phyloP scores from a whole-genome alignment of 306 rosid genomes.

The Abrus precatorius region DNA sequence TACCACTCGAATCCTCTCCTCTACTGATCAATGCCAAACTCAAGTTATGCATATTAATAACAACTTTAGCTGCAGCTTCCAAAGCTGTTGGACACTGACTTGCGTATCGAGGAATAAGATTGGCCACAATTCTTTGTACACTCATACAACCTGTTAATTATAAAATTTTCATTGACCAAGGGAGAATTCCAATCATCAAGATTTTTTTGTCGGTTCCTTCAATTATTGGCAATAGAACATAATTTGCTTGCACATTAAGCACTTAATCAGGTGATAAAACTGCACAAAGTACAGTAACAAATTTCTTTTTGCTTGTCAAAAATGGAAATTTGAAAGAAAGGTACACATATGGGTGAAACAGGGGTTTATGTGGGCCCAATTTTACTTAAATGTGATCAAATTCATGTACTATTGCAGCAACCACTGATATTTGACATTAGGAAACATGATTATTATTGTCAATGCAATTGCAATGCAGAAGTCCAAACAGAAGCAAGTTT shows the following conservation, averaged over 20 bases:
- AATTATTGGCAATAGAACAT: constrained; percentile 31
- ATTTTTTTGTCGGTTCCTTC: constrained; percentile 20
- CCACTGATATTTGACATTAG: background rate
- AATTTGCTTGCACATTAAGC: constrained; percentile 6
- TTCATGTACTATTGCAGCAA: background rate
- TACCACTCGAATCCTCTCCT: constrained; percentile 72
- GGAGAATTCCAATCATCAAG: constrained; percentile 40
- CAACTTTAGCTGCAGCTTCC: constrained; percentile 84
- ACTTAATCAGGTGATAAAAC: constrained; percentile 27
- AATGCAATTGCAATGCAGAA: background rate
- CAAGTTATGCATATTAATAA: constrained; percentile 80
- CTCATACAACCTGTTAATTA: constrained; percentile 76
- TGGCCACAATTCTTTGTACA: constrained; percentile 86
- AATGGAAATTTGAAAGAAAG: constrained; percentile 22
- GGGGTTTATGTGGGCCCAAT: background rate
- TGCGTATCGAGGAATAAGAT: constrained; percentile 91
- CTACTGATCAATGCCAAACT: constrained; percentile 64
- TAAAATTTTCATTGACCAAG: constrained; percentile 45
- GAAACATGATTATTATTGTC: constrained; percentile 28
- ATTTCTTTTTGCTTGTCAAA: constrained; percentile 16
- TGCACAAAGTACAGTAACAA: constrained; percentile 6
- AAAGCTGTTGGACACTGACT: constrained; percentile 86
- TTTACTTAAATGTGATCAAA: constrained; percentile 1
- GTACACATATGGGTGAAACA: background rate
- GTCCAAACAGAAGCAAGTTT: background rate